phyloP scores from a whole-genome alignment of 2,329 filamentous ascomycete genomes.

The Cercospora nicotianae region DNA sequence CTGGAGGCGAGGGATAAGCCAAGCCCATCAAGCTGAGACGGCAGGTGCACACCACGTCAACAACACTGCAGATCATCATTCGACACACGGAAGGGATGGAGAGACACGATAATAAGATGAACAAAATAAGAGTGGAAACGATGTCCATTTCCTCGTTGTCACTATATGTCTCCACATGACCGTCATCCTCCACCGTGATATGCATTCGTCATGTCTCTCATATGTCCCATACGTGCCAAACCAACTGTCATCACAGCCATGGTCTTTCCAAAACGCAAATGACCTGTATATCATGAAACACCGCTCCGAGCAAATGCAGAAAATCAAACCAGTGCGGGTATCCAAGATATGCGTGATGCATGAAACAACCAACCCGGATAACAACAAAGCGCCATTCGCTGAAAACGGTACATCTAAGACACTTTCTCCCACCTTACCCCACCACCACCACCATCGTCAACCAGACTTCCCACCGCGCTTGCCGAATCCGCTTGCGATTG shows the following conservation, averaged over 20 bases:
- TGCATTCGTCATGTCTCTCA: background rate
- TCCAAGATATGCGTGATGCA: conserved; percentile 4
- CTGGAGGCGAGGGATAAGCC: background rate
- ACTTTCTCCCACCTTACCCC: background rate
- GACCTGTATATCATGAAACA: background rate
- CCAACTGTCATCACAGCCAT: background rate
- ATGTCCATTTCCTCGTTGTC: background rate
- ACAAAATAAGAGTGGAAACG: background rate
- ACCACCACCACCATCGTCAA: background rate
- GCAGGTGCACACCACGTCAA: background rate
- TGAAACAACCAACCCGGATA: background rate
- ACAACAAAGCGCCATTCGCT: conserved; percentile 6
- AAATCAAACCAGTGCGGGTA: conserved; percentile 6
- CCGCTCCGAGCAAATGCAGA: conserved; percentile 1
- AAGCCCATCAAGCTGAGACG: background rate
- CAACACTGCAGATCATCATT: background rate
- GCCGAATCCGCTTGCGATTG: background rate
- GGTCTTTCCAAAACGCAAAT: background rate
- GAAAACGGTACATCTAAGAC: conserved; percentile 4
- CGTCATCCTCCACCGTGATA: background rate
- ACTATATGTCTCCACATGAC: background rate
- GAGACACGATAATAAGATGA: background rate
- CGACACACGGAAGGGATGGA: background rate
- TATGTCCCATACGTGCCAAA: background rate
- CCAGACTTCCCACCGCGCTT: background rate